phyloP scores from a whole-genome alignment of 192 early-diverging fungal genomes.

The Phycomyces nitens region DNA sequence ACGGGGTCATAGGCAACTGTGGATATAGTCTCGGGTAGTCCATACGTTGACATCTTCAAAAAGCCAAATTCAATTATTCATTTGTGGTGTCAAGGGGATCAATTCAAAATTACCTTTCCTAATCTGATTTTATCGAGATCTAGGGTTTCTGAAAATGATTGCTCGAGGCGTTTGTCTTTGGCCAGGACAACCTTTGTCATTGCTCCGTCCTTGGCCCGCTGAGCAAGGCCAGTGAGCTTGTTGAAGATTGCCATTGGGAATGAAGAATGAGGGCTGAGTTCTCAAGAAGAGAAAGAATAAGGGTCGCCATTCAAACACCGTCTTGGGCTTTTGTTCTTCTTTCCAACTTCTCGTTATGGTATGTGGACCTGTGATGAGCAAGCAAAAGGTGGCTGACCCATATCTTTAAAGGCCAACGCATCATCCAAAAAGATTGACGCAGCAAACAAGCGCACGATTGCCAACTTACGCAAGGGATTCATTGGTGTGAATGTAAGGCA shows the following conservation, averaged over 20 bases:
- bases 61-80: neutral
- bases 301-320: neutral
- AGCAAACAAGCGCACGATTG: conserved; percentile 51
- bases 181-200: conserved; percentile 15
- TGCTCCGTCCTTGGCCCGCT: conserved; percentile 29
- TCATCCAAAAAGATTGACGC: conserved; percentile 62
- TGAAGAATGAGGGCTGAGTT: neutral
- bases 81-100: neutral
- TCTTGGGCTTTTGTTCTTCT: conserved; percentile 3
- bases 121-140: conserved; percentile 5
- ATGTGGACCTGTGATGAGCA: too few species aligned
- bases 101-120: conserved; percentile 8
- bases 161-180: conserved; percentile 30
- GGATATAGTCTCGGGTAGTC: conserved; percentile 36
- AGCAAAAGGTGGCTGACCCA: too few species aligned
- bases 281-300: neutral
- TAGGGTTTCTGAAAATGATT: conserved; percentile 18
- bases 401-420: conserved; percentile 51
- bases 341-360: neutral
- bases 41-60: conserved; percentile 37
- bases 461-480: conserved; percentile 49
- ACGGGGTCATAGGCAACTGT: conserved; percentile 51
- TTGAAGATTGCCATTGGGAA: conserved; percentile 31
- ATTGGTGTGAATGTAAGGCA: conserved; percentile 46
- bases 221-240: conserved; percentile 26